Evolutionary conservation across 257 asterid species (phyloP).

Genomic region (Lycium barbarum): DNA sequence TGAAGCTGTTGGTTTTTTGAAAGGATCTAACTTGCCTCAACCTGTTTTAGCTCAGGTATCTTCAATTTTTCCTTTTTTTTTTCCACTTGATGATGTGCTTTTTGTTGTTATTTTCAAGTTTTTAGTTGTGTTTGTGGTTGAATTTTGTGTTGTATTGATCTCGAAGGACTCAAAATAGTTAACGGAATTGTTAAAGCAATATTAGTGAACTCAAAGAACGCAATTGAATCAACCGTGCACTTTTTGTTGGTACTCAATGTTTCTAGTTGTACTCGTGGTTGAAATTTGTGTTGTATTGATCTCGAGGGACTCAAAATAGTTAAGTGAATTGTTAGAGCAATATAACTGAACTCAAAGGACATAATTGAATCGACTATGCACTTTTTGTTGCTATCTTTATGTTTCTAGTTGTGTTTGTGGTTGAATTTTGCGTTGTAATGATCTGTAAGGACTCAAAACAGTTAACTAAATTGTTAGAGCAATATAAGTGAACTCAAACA

Average conservation of each 20-base stretch:
- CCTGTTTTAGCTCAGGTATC: conserved; percentile 84
- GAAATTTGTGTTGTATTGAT: too few species aligned
- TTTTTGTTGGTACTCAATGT: too few species aligned
- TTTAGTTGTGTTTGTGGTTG: not conserved
- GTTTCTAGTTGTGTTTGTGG: not conserved
- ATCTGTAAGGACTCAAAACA: not conserved
- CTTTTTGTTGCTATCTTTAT: not conserved
- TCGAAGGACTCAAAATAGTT: too few species aligned
- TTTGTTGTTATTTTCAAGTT: not conserved
- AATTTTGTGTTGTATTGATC: too few species aligned
- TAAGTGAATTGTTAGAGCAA: too few species aligned
- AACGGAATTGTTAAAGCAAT: too few species aligned
- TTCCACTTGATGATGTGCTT: not conserved
- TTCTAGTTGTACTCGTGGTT: too few species aligned
- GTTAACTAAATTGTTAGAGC: not conserved
- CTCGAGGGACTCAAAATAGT: too few species aligned
- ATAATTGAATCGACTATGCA: not conserved
- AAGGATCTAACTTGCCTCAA: conserved; percentile 83
- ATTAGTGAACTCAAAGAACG: too few species aligned
- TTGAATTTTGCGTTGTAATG: not conserved
- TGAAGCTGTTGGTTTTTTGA: conserved; percentile 85
- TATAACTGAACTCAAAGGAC: too few species aligned
- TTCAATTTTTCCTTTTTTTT: not conserved
- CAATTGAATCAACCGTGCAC: not conserved
- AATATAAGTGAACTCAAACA: not conserved